Conservation (phyloP, 805 yeast species). For the Candida nonsorbophila region DNA sequence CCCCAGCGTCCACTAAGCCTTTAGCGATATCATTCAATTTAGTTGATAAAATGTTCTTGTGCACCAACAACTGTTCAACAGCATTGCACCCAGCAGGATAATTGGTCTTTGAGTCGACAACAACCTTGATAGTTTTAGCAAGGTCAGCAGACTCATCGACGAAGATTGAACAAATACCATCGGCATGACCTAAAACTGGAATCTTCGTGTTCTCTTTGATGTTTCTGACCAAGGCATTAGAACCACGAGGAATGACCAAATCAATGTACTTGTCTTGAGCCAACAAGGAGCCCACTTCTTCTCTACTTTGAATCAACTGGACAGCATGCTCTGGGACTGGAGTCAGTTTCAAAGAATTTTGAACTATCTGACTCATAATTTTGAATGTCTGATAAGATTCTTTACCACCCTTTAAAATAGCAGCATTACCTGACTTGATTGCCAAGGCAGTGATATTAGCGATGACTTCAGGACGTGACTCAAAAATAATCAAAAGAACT, state of each 20-base stretch:
- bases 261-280: slow-evolving; percentile 87
- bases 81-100: slow-evolving; percentile 99
- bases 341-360: slow-evolving; percentile 52
- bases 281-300: slow-evolving; percentile 80
- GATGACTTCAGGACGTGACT: slow-evolving; percentile 96
- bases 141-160: slow-evolving; percentile 75
- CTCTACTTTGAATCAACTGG: slow-evolving; percentile 83
- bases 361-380: slow-evolving; percentile 71
- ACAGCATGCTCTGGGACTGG: slow-evolving; percentile 76
- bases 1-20: slow-evolving; percentile 56
- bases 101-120: slow-evolving; percentile 86
- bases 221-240: slow-evolving; percentile 81
- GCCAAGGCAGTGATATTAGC: slow-evolving; percentile 96
- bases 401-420: slow-evolving; percentile 95
- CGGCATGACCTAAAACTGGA: slow-evolving; percentile 98
- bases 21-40: slow-evolving; percentile 19
- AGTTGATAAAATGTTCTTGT: slow-evolving; percentile 30
- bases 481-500: slow-evolving; percentile 86
- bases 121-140: slow-evolving; percentile 67
- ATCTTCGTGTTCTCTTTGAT: slow-evolving; percentile 87
- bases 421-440: slow-evolving; percentile 94
- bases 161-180: slow-evolving; percentile 90
- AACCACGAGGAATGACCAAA: slow-evolving; percentile 96
- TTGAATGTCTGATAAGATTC: slow-evolving; percentile 84
- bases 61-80: slow-evolving; percentile 76